Conservation (phyloP, 2,329 filamentous ascomycete species). For the Sporothrix phasma region DNA sequence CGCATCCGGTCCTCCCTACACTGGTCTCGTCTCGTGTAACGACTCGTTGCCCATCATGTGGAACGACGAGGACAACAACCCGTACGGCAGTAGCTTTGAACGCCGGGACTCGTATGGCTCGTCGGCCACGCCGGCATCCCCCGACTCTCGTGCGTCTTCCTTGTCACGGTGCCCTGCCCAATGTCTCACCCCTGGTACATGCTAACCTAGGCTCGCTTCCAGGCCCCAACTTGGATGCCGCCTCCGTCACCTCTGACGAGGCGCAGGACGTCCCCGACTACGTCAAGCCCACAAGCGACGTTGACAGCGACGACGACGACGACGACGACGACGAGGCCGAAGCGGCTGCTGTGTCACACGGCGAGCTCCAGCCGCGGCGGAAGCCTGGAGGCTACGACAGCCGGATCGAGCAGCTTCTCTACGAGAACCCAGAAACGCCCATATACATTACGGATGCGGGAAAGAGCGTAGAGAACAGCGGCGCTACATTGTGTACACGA, state of each 20-base stretch:
- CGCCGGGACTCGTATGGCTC: conserved; percentile 71
- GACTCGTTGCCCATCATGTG: conserved; percentile 55
- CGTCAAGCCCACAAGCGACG: conserved; percentile 27
- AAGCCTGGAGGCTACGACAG: conserved; percentile 89
- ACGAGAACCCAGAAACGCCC: conserved; percentile 82
- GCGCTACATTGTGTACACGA: conserved; percentile 94
- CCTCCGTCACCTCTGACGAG: conserved; percentile 58
- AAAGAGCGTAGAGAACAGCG: conserved; percentile 86
- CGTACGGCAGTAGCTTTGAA: conserved; percentile 84
- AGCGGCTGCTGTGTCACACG: conserved; percentile 25
- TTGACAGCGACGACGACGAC: conserved; percentile 37
- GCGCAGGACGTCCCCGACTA: conserved; percentile 34
- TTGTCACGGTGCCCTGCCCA: conserved; percentile 7
- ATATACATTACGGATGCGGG: conserved; percentile 91
- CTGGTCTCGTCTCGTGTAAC: neutral
- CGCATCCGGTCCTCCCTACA: neutral
- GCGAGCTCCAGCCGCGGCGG: conserved; percentile 42
- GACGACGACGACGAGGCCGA: conserved; percentile 34
- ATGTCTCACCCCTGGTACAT: conserved; percentile 12
- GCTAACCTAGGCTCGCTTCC: neutral
- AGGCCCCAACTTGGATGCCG: conserved; percentile 53
- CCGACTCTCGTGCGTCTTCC: conserved; percentile 40
- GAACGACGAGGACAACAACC: conserved; percentile 99
- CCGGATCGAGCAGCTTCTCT: conserved; percentile 92
- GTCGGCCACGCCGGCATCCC: conserved; percentile 54